phyloP scores from a whole-genome alignment of 176 grass and related monocot genomes.

The Areca catechu region DNA sequence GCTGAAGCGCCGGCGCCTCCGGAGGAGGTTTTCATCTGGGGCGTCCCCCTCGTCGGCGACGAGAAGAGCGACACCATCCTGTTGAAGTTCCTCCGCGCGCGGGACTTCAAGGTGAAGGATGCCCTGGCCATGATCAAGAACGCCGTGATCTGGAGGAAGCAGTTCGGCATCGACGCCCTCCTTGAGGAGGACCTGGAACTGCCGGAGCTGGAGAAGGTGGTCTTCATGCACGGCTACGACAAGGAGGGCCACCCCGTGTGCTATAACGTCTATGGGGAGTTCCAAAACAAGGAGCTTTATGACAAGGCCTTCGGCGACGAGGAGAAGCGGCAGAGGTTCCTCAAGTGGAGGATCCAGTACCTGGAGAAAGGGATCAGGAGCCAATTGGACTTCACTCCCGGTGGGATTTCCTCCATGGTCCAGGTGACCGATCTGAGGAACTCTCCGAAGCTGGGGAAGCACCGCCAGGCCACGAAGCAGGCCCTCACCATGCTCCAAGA shows the following conservation, averaged over 20 bases:
- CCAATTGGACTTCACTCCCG: conserved; percentile 68
- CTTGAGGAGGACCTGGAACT: conserved; percentile 64
- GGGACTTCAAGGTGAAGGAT: conserved; percentile 94
- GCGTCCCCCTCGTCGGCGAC: conserved; percentile 71
- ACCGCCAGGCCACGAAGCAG: conserved; percentile 76
- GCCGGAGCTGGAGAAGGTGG: conserved; percentile 65
- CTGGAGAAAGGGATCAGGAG: conserved; percentile 76
- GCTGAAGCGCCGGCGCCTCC: conserved; percentile 1
- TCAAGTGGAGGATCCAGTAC: conserved; percentile 97
- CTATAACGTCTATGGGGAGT: conserved; percentile 93
- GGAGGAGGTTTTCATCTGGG: conserved; percentile 68
- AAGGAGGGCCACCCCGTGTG: conserved; percentile 78
- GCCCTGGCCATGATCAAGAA: conserved; percentile 74
- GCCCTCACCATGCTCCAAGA: conserved; percentile 81
- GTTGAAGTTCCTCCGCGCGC: conserved; percentile 87
- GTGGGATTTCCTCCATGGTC: conserved; percentile 79
- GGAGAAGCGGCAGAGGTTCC: conserved; percentile 83
- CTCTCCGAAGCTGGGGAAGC: conserved; percentile 85
- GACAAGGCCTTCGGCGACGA: conserved; percentile 92
- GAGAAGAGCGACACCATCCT: conserved; percentile 75
- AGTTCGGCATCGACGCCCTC: conserved; percentile 71
- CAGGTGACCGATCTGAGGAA: conserved; percentile 98
- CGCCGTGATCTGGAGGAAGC: conserved; percentile 83
- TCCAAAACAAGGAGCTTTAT: conserved; percentile 95
- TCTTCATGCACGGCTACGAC: conserved; percentile 67